These are phyloP conservation scores for Mycena filopes DNA, from an alignment of 768 basidiomycete genomes.

Conservation along the genomic window DNA sequence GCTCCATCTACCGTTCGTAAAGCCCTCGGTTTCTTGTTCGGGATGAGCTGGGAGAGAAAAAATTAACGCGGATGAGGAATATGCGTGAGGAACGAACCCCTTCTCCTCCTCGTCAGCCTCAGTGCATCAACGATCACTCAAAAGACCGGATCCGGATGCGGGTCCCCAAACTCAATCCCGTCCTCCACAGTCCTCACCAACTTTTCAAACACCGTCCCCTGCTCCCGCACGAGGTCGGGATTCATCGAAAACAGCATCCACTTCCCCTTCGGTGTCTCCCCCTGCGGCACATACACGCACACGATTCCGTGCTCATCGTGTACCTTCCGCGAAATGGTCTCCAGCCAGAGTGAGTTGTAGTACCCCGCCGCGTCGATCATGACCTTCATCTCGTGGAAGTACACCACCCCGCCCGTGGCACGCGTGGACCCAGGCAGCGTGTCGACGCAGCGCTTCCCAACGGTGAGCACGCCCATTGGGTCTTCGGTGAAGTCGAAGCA, in stretches of 20 bases:
- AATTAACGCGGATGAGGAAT: no score
- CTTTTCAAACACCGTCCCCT: background rate
- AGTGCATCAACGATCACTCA: no score
- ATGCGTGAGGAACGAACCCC: no score
- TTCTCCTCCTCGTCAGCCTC: no score
- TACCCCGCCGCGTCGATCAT: background rate
- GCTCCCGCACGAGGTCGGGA: background rate
- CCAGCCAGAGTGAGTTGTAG: background rate
- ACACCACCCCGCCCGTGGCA: background rate
- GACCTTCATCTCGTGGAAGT: background rate
- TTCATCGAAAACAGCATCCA: background rate
- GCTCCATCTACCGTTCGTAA: conserved; percentile 23
- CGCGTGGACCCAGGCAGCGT: background rate
- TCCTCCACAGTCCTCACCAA: conserved; percentile 1
- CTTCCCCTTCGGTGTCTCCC: background rate
- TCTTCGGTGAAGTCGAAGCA: conserved; percentile 3
- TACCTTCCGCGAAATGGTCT: background rate
- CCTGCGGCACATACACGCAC: conserved; percentile 5
- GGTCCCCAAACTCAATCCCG: background rate
- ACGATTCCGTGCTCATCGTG: conserved; percentile 1
- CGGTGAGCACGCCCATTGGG: conserved; percentile 6
- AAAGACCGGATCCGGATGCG: no score
- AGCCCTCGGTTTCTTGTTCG: no score
- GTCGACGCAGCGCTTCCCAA: conserved; percentile 1
- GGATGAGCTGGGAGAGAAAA: no score